A percentile compares a stretch with the other conserved stretches of the same genome.
phyloP scores from a whole-genome alignment of 225 moss, liverwort and hornwort species.

The Thuidium tamariscinum region DNA sequence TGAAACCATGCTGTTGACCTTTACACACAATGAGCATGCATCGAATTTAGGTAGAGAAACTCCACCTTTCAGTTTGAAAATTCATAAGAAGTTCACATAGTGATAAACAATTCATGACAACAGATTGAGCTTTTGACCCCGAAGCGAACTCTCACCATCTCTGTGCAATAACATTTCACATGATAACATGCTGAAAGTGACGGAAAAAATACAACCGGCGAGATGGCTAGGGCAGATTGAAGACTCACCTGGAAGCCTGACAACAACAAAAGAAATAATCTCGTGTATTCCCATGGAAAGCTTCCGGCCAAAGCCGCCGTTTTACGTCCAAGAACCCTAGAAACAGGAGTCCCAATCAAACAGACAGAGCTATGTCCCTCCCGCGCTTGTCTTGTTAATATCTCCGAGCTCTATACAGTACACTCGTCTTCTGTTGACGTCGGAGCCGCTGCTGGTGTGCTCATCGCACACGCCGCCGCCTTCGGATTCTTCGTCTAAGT shows the following conservation, averaged over 20 bases:
- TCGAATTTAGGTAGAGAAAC: not conserved
- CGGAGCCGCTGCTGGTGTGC: not conserved
- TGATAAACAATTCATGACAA: not conserved
- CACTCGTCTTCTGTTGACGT: conserved; percentile 39
- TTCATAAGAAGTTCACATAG: not conserved
- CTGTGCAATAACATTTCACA: not conserved
- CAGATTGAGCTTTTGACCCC: too few relatives aligned
- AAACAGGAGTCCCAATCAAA: conserved; percentile 72
- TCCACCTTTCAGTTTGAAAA: not conserved
- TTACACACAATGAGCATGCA: not conserved
- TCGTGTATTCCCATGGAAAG: not conserved
- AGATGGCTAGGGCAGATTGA: not conserved
- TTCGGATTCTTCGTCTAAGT: conserved; percentile 2
- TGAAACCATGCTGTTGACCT: not conserved
- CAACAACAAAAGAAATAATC: not conserved
- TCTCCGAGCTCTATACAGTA: conserved; percentile 51
- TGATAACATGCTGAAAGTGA: not conserved
- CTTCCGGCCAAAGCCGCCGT: not conserved
- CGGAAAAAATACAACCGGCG: not conserved
- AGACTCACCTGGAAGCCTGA: not conserved
- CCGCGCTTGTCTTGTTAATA: conserved; percentile 46
- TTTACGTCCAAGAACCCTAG: not conserved
- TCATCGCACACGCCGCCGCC: not conserved
- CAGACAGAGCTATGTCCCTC: conserved; percentile 59
- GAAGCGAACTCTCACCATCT: not conserved